These are phyloP conservation scores for Saposhnikovia divaricata DNA, from an alignment of 129 eudicot genomes.

Conservation along the genomic window DNA sequence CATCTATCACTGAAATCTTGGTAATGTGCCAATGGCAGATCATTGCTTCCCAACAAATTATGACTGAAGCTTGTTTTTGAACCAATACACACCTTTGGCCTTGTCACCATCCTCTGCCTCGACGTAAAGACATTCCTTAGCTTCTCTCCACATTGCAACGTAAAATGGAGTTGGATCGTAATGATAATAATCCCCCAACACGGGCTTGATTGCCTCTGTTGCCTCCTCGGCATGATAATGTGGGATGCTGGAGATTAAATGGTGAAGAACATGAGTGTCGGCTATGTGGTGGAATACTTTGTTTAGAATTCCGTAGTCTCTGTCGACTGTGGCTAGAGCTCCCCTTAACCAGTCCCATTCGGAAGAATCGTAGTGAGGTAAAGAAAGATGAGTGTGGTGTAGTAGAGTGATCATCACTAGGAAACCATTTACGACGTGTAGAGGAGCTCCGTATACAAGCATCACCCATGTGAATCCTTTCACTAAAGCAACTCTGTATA, in stretches of 20 bases:
- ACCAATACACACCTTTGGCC: conserved; percentile 17
- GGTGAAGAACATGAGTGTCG: conserved; percentile 25
- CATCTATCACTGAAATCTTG: not conserved
- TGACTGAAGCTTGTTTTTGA: not conserved
- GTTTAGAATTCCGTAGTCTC: conserved; percentile 24
- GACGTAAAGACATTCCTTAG: conserved; percentile 27
- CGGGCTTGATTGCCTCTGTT: conserved; percentile 18
- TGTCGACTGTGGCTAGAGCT: conserved; percentile 19
- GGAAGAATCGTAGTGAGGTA: not conserved
- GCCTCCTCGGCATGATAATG: conserved; percentile 28
- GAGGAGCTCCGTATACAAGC: conserved; percentile 14
- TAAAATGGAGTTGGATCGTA: conserved; percentile 23
- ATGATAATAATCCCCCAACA: conserved; percentile 24
- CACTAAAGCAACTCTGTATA: conserved; percentile 1
- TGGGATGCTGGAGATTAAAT: conserved; percentile 23
- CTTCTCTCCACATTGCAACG: conserved; percentile 30
- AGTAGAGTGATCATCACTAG: conserved; percentile 18
- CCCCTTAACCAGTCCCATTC: conserved; percentile 13
- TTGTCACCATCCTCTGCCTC: conserved; percentile 15
- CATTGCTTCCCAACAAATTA: not conserved
- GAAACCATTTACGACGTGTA: conserved; percentile 2
- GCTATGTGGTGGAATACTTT: conserved; percentile 15
- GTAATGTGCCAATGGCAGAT: not conserved
- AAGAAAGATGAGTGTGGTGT: conserved; percentile 25
- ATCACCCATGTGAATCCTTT: conserved; percentile 18